These are phyloP conservation scores for Lactarius hatsudake DNA, from an alignment of 768 basidiomycete genomes.

Conservation along the genomic window DNA sequence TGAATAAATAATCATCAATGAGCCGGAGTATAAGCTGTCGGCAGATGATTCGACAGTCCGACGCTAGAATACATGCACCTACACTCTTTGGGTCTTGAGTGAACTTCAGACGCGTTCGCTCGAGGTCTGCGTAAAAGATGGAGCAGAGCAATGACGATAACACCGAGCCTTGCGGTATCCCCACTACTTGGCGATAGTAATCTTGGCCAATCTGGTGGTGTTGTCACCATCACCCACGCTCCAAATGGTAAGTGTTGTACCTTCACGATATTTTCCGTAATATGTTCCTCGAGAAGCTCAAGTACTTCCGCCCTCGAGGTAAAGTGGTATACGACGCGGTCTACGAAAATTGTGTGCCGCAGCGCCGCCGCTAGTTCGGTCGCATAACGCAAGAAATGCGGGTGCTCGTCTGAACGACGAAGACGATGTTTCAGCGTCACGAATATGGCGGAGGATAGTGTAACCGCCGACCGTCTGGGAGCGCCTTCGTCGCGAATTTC, in stretches of 20 bases:
- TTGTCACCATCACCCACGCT: background rate
- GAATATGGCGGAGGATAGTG: background rate
- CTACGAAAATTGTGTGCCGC: slow-evolving; percentile 79
- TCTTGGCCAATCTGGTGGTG: slow-evolving; percentile 64
- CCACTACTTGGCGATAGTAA: slow-evolving; percentile 85
- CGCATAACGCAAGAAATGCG: slow-evolving; percentile 72
- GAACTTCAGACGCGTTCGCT: slow-evolving; percentile 54
- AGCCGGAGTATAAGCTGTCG: slow-evolving; percentile 77
- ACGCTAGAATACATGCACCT: slow-evolving; percentile 32
- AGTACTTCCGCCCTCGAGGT: slow-evolving; percentile 60
- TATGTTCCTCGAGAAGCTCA: slow-evolving; percentile 80
- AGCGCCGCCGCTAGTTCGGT: slow-evolving; percentile 60
- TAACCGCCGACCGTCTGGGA: slow-evolving; percentile 56
- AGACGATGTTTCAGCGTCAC: background rate
- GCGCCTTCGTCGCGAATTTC: slow-evolving; percentile 56
- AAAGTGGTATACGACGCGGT: slow-evolving; percentile 65
- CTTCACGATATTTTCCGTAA: slow-evolving; percentile 90
- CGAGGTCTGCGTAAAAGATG: slow-evolving; percentile 93
- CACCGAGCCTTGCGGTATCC: slow-evolving; percentile 97
- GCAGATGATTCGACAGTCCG: background rate
- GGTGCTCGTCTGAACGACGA: slow-evolving; percentile 58
- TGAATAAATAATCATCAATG: slow-evolving; percentile 92
- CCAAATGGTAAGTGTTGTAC: slow-evolving; percentile 35
- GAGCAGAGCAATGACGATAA: slow-evolving; percentile 91
- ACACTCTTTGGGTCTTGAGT: slow-evolving; percentile 62